A percentile compares a stretch with the other conserved stretches of the same genome.
phyloP scores from a whole-genome alignment of 371 early-diverging fungal species.

The Thermomucor indicae-seudaticae region DNA sequence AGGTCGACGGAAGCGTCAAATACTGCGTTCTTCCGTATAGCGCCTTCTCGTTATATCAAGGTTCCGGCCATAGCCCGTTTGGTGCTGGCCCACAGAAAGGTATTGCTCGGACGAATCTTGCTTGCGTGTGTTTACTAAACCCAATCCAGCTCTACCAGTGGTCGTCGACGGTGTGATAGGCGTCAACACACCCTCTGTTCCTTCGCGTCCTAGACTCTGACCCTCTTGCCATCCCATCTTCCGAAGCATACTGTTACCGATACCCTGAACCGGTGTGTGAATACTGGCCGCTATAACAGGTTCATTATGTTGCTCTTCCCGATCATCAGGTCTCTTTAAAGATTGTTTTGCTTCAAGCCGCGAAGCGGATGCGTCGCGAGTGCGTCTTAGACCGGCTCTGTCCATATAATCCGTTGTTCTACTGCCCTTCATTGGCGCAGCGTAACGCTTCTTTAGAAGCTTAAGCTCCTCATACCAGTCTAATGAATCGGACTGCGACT shows the following conservation, averaged over 20 bases:
- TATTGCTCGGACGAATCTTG: too few relatives aligned
- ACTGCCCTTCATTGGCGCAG: neutral
- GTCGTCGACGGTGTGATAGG: conserved; percentile 23
- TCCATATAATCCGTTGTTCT: neutral
- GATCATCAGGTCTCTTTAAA: neutral
- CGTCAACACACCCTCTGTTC: conserved; percentile 22
- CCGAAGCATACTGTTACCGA: conserved; percentile 30
- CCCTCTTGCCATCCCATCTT: conserved; percentile 47
- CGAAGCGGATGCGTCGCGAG: neutral
- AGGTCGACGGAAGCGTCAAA: too few relatives aligned
- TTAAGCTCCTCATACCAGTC: neutral
- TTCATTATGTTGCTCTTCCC: neutral
- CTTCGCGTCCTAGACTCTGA: conserved; percentile 23
- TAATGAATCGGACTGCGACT: neutral
- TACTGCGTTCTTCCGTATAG: too few relatives aligned
- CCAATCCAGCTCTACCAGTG: too few relatives aligned
- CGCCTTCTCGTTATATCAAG: too few relatives aligned
- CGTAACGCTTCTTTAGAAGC: neutral
- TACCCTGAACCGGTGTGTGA: conserved; percentile 13
- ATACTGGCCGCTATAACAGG: neutral
- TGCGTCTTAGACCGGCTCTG: too few relatives aligned
- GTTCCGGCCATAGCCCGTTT: too few relatives aligned
- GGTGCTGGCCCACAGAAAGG: too few relatives aligned
- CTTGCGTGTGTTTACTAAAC: too few relatives aligned
- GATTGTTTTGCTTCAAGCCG: neutral